These are phyloP conservation scores for Debaryomycetaceae sp. DNA, from an alignment of 1,139 yeast genomes.

Conservation along the genomic window DNA sequence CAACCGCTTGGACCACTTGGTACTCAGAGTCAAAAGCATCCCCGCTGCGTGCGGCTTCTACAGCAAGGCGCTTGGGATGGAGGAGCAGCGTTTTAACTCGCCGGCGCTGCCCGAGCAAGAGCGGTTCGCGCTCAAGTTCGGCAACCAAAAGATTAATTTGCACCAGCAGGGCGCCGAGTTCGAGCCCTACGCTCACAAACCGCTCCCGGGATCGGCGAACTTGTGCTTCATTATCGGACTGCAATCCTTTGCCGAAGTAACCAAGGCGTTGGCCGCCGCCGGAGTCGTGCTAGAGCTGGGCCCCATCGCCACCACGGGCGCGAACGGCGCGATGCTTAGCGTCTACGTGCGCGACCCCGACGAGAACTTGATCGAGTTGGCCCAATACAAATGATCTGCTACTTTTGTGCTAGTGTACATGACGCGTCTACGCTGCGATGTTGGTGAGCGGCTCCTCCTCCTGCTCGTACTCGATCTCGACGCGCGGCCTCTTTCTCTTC, in stretches of 20 bases:
- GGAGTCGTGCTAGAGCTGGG: slow-evolving; percentile 5
- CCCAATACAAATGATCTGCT: slow-evolving; percentile 1
- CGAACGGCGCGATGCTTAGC: slow-evolving; percentile 6
- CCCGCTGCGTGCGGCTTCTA: slow-evolving; percentile 6
- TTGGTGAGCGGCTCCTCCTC: slow-evolving; percentile 44
- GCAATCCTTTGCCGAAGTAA: slow-evolving; percentile 6
- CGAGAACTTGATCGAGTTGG: slow-evolving; percentile 8
- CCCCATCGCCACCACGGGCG: slow-evolving; percentile 8
- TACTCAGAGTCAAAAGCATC: slow-evolving; percentile 8
- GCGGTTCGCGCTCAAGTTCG: slow-evolving; percentile 9
- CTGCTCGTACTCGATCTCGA: slow-evolving; percentile 81
- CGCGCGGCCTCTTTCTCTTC: slow-evolving; percentile 58
- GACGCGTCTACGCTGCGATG: slow-evolving; percentile 19
- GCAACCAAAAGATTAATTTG: slow-evolving; percentile 8
- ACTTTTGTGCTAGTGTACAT: slow-evolving; percentile 1
- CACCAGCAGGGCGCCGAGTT: slow-evolving; percentile 9
- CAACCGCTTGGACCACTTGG: slow-evolving; percentile 8
- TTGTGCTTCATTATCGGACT: slow-evolving; percentile 9
- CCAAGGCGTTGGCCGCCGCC: not conserved
- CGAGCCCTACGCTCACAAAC: slow-evolving; percentile 7
- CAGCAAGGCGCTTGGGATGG: slow-evolving; percentile 5
- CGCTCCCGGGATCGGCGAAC: slow-evolving; percentile 9
- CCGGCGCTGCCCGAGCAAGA: slow-evolving; percentile 3
- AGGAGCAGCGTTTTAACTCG: slow-evolving; percentile 6
- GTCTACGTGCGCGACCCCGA: slow-evolving; percentile 9